Evolutionary conservation across 495 filamentous ascomycete species (phyloP).

Genomic region (Penicillium canescens): DNA sequence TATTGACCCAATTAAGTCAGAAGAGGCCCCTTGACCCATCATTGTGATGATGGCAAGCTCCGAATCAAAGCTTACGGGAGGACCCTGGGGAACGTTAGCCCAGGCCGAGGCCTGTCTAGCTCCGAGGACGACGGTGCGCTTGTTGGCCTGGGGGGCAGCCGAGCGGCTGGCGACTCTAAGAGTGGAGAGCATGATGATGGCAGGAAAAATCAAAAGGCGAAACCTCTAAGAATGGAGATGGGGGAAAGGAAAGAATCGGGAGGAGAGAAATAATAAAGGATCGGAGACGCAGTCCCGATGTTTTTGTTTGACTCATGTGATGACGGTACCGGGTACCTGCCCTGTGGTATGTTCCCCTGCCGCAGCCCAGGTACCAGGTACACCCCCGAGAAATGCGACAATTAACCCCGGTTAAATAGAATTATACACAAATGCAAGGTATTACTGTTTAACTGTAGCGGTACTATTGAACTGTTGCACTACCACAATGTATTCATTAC

Average conservation of each 20-base stretch:
- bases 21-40: slow-evolving; percentile 12
- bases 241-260: slow-evolving; percentile 23
- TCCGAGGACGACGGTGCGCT: slow-evolving; percentile 51
- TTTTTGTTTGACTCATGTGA: slow-evolving; percentile 46
- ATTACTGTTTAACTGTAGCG: too few relatives aligned
- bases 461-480: too few relatives aligned
- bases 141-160: slow-evolving; percentile 47
- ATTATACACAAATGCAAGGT: too few relatives aligned
- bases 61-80: slow-evolving; percentile 68
- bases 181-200: slow-evolving; percentile 54
- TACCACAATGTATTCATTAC: too few relatives aligned
- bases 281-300: slow-evolving; percentile 31
- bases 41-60: background rate
- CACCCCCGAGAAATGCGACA: slow-evolving; percentile 19
- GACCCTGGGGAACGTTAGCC: slow-evolving; percentile 87
- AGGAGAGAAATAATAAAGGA: slow-evolving; percentile 24
- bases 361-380: slow-evolving; percentile 17
- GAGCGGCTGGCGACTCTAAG: slow-evolving; percentile 56
- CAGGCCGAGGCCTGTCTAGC: slow-evolving; percentile 77
- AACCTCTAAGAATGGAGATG: slow-evolving; percentile 14
- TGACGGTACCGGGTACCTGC: slow-evolving; percentile 28
- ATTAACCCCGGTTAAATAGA: background rate
- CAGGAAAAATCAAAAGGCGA: slow-evolving; percentile 12
- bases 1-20: slow-evolving; percentile 32
- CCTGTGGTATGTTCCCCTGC: slow-evolving; percentile 4